A percentile compares a stretch with the other conserved stretches of the same genome.
Evolutionary conservation across 371 early-diverging fungal genomes (phyloP).

Genomic region (Mucor saturninus): DNA sequence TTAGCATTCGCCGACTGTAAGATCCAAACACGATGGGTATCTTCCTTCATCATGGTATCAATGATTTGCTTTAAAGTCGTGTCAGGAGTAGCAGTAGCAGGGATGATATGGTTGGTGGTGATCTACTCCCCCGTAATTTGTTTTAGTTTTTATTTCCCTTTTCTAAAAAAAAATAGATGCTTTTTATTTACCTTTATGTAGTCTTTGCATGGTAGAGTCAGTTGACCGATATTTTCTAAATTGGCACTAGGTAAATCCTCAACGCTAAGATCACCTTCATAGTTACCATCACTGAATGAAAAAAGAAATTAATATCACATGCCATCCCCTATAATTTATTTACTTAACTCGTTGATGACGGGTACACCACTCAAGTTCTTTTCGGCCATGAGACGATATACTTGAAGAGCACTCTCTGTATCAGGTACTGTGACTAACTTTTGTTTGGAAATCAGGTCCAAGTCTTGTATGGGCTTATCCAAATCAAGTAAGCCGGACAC

Average conservation of each 20-base stretch:
- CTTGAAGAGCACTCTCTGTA: constrained; percentile 42
- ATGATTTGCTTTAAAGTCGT: constrained; percentile 41
- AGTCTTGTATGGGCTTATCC: constrained; percentile 28
- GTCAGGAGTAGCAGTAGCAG: constrained; percentile 37
- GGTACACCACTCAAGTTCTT: constrained; percentile 53
- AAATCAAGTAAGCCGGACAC: constrained; percentile 43
- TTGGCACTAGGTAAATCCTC: constrained; percentile 58
- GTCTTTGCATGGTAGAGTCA: constrained; percentile 49
- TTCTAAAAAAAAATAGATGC: too few species aligned
- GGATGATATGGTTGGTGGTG: constrained; percentile 21
- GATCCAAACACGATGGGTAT: constrained; percentile 65
- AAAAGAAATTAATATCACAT: not conserved
- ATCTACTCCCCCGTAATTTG: constrained; percentile 4
- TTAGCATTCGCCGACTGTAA: constrained; percentile 33
- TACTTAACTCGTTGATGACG: constrained; percentile 44
- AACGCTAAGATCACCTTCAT: constrained; percentile 50
- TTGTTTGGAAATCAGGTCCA: constrained; percentile 27
- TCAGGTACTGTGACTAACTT: constrained; percentile 38
- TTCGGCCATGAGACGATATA: constrained; percentile 54
- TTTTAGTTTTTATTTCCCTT: not conserved
- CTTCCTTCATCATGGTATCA: constrained; percentile 39
- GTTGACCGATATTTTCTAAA: constrained; percentile 41
- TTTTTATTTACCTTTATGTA: constrained; percentile 44
- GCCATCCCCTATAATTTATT: not conserved
- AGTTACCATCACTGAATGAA: constrained; percentile 30